Evolutionary conservation across 495 filamentous ascomycete species (phyloP).

Genomic region (Hyphodiscus hymeniophilus): DNA sequence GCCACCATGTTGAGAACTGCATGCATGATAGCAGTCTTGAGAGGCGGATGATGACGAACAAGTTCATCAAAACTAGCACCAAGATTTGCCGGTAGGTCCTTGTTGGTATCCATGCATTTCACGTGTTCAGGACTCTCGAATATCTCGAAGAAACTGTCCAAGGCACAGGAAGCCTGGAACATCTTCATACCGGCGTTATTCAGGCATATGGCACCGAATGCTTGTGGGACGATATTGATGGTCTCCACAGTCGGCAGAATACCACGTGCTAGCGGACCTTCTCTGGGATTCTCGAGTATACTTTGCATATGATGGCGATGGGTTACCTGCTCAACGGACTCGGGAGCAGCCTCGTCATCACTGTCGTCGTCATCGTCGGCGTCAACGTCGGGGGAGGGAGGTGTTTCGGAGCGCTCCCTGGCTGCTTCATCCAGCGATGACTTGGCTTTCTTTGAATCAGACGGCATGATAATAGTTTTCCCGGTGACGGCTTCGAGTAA

Average conservation of each 20-base stretch:
- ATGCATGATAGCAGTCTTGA: constrained; percentile 72
- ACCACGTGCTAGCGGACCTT: constrained; percentile 51
- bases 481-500: constrained; percentile 76
- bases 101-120: constrained; percentile 66
- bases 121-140: constrained; percentile 90
- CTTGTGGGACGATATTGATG: constrained; percentile 74
- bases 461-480: constrained; percentile 18
- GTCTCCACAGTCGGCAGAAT: constrained; percentile 81
- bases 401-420: neutral
- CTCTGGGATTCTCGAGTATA: constrained; percentile 31
- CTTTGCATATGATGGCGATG: constrained; percentile 8
- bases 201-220: constrained; percentile 89
- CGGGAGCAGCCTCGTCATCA: constrained; percentile 1
- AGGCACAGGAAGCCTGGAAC: constrained; percentile 72
- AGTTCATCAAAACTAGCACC: constrained; percentile 90
- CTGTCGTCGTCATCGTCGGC: constrained; percentile 15
- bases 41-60: constrained; percentile 79
- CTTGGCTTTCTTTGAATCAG: constrained; percentile 5
- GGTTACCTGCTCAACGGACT: constrained; percentile 6
- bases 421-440: neutral
- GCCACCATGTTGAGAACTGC: constrained; percentile 77
- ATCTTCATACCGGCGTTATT: constrained; percentile 83
- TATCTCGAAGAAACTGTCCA: constrained; percentile 84
- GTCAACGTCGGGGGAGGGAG: constrained; percentile 8
- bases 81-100: constrained; percentile 53